phyloP scores from a whole-genome alignment of 495 filamentous ascomycete species.

The Xylaria bambusicola region DNA sequence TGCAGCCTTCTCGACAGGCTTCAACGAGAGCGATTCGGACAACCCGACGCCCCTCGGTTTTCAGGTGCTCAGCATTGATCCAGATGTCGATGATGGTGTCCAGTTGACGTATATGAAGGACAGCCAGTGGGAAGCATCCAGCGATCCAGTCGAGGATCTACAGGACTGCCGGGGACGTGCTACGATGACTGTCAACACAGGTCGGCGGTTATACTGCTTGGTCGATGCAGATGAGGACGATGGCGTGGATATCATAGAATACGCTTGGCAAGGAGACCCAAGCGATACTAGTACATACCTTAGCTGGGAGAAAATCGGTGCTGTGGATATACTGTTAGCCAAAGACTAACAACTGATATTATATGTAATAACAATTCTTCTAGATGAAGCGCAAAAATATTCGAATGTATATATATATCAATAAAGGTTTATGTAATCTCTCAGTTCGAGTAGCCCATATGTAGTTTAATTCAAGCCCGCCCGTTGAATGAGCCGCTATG shows the following conservation, averaged over 20 bases:
- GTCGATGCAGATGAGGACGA: slow-evolving; percentile 14
- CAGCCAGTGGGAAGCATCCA: slow-evolving; percentile 16
- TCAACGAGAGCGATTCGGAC: slow-evolving; percentile 27
- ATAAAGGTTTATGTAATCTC: too few species aligned
- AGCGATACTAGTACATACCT: slow-evolving; percentile 23
- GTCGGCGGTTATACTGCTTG: slow-evolving; percentile 29
- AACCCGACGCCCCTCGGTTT: slow-evolving; percentile 30
- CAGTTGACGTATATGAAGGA: slow-evolving; percentile 29
- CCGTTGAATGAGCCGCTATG: too few species aligned
- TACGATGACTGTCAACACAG: slow-evolving; percentile 26
- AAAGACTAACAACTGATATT: not conserved
- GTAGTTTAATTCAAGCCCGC: too few species aligned
- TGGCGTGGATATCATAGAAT: slow-evolving; percentile 27
- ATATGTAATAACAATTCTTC: slow-evolving; percentile 1
- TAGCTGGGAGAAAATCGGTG: slow-evolving; percentile 26
- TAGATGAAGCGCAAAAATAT: too few species aligned
- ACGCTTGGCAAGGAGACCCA: slow-evolving; percentile 27
- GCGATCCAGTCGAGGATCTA: slow-evolving; percentile 11
- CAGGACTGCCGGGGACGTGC: slow-evolving; percentile 20
- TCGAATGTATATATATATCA: too few species aligned
- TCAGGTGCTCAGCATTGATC: slow-evolving; percentile 33
- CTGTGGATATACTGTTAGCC: slow-evolving; percentile 21
- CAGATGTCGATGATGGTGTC: slow-evolving; percentile 25
- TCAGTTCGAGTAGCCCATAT: too few species aligned
- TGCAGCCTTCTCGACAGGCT: slow-evolving; percentile 34